Evolutionary conservation across 495 filamentous ascomycete species (phyloP), one percentile per base, ranked within the genome.

Genomic region (Penicillium desertorum): DNA sequence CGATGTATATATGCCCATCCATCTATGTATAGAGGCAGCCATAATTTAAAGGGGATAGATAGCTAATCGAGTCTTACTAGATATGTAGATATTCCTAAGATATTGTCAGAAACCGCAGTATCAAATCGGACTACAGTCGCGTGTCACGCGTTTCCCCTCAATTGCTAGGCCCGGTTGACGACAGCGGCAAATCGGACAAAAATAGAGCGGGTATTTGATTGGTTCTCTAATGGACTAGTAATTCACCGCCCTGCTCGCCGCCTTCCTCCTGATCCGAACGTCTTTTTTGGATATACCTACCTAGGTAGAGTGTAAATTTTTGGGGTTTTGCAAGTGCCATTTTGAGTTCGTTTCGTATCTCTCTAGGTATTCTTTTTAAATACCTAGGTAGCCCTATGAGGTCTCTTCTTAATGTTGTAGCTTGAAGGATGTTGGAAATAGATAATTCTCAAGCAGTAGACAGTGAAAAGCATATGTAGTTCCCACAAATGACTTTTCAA

Each of bases 111-210:
- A 29, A 29, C 27, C 5, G 27, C 23, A 29, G 27, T 29, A 2
- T 29, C 27, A 29, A 29, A 8, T 29, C 27, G 27, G 27, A 29
- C 27, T 29, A 7, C 7, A 29, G 7, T 29, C 43, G 46, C 57
- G 59, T 46, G 49, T 60, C 50, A 56, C 63, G 53, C 60, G 63
- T 60, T 57, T 51, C 47, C 54, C 54, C 29, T 41, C 32, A 34
- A 4, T 42, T 19, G 9, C 29, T 10, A 10, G 9, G 34, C n/a
- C 6, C 34, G 5, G 14, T n/a, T 2, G 14, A 5, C 2, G 34
- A n/a, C 14, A 37, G 34, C 14, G 14, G 14, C 34, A 37, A n/a
- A 16, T 3, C 3, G 34, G 34, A 37, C 34, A 37, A 37, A 5
- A 5, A n/a, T 16, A 0, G 34, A n/a, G 3, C 34, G 14, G 4